These are phyloP conservation scores for Fusarium protoensiforme DNA, from an alignment of 2,329 filamentous ascomycete species.

Conservation along the genomic window DNA sequence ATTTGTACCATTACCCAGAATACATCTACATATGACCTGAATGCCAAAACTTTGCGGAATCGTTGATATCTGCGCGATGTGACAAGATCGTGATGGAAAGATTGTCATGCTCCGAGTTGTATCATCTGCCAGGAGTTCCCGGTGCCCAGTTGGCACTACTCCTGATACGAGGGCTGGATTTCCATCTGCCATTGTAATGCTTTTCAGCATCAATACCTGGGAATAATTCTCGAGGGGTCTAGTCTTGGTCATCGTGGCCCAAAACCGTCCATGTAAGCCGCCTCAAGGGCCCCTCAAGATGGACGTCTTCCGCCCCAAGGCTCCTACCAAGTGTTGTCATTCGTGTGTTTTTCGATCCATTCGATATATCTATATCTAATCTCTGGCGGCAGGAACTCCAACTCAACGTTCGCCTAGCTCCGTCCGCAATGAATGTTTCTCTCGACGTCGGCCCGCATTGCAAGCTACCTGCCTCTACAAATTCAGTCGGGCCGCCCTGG, in stretches of 20 bases:
- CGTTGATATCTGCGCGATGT: background rate
- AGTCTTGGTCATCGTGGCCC: background rate
- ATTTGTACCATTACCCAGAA: constrained; percentile 38
- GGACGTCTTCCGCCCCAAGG: background rate
- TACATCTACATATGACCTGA: constrained; percentile 10
- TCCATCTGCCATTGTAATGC: background rate
- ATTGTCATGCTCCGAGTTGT: background rate
- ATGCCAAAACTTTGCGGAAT: background rate
- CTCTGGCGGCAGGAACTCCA: background rate
- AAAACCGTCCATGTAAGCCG: background rate
- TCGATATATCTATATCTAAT: background rate
- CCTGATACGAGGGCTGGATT: background rate
- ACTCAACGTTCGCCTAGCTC: background rate
- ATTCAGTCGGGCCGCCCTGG: background rate
- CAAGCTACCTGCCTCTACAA: background rate
- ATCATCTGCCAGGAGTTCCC: background rate
- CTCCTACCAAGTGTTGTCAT: background rate
- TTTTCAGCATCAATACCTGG: background rate
- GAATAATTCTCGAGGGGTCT: background rate
- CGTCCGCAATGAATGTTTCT: background rate
- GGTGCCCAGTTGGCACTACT: background rate
- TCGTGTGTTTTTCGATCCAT: background rate
- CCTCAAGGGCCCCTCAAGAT: background rate
- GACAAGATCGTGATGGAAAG: background rate
- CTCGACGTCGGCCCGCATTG: background rate